These are phyloP conservation scores for Cryptococcus sp. DNA, from an alignment of 1,284 basidiomycete species.

Conservation along the genomic window DNA sequence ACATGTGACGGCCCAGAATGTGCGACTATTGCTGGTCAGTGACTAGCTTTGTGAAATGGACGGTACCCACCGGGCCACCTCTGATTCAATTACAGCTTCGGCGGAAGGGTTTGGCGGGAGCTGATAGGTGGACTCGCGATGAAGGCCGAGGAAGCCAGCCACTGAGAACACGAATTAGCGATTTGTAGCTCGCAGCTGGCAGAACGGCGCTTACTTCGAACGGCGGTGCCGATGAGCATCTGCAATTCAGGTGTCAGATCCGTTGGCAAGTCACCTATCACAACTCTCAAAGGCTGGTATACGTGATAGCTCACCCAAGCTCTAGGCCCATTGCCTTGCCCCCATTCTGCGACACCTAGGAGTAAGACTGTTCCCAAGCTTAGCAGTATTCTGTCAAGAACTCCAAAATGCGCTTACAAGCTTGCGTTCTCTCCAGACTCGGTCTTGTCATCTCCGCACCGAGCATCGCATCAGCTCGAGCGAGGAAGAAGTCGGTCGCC, in stretches of 20 bases:
- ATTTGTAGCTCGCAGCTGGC: not conserved
- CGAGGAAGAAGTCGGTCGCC: conserved; percentile 20
- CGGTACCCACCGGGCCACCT: conserved; percentile 13
- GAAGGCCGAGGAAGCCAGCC: conserved; percentile 18
- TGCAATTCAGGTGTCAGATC: not conserved
- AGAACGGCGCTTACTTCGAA: conserved; percentile 9
- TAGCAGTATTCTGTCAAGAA: not conserved
- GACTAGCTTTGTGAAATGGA: not conserved
- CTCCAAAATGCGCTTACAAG: conserved; percentile 11
- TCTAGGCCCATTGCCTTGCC: conserved; percentile 19
- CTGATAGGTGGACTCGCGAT: conserved; percentile 18
- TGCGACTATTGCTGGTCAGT: conserved; percentile 7
- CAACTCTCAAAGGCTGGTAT: not conserved
- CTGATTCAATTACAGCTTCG: conserved; percentile 15
- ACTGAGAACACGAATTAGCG: not conserved
- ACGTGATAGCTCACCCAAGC: conserved; percentile 11
- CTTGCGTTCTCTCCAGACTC: conserved; percentile 20
- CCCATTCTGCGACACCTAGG: conserved; percentile 17
- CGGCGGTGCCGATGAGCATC: conserved; percentile 21
- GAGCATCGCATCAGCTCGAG: conserved; percentile 9
- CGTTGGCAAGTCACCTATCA: too few species aligned
- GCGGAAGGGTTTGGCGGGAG: conserved; percentile 10
- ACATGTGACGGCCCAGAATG: conserved; percentile 19
- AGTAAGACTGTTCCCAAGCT: conserved; percentile 8
- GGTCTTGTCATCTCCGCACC: conserved; percentile 15